Base-by-base conservation (phyloP, 2,329 filamentous ascomycete genomes). In the Botrytis tulipae region DNA sequence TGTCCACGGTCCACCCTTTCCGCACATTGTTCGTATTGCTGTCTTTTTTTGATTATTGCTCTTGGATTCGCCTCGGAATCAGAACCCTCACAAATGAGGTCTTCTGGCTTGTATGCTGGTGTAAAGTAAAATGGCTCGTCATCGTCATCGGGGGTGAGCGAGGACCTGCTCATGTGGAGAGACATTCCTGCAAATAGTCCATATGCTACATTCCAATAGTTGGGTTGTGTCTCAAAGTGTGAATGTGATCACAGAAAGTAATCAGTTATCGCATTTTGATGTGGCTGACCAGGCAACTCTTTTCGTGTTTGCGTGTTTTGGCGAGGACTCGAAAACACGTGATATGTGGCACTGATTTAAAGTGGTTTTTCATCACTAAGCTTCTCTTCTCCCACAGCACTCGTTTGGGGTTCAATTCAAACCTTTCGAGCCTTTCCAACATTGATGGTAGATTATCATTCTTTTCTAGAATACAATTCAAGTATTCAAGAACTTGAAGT, bases 1-100 rank as follows among this genome's bases (percentile, higher is more conserved):
- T 85, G 82, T 0, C 91, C 91, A 10, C 84, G 82, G 54, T 92
- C 82, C 77, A 87, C 93, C 48, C 85, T 84, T 46, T 85, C 82
- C 1, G 88, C 91, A 20, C 90, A 86, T 0, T 84, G 81, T 79
- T 92, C 90, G 74, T 90, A 89, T 74, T 88, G 85, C 35, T 83
- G 80, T 40, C 84, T 85, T 79, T 87, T 89, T 20, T 87, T 84
- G 4, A 84, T 80, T 46, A 83, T 83, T 5, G 86, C 81, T 32
- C 79, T 80, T 20, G 85, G 81, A 75, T 88, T 88, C 72, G 87
- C 79, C 48, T 89, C 87, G 66, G 89, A 83, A 63, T 92, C 89
- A 10, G 87, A 88, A n/a, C 88, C 86, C 12, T 85, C 82, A 75
- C 84, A 87, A 25, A 90, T 81, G 20, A 88, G 81, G 59, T 89